These are phyloP conservation scores for Schizophyllum commune DNA, from an alignment of 1,284 basidiomycete genomes.

Conservation along the genomic window DNA sequence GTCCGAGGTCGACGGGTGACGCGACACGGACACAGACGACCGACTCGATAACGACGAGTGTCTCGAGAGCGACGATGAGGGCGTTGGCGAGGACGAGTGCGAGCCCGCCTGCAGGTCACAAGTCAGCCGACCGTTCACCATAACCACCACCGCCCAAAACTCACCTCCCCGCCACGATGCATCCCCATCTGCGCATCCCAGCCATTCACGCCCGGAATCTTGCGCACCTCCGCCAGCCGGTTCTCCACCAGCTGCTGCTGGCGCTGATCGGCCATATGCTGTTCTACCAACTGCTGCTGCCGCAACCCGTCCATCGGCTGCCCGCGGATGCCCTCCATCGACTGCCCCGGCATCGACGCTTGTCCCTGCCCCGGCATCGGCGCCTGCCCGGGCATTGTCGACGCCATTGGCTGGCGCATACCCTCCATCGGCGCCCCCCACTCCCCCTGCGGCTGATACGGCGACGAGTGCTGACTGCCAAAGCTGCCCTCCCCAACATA, in stretches of 20 bases:
- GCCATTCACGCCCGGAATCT: not conserved
- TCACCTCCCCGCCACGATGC: not conserved
- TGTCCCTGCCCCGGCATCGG: no score
- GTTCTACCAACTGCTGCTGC: not conserved
- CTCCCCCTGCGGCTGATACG: not conserved
- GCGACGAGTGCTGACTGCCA: not conserved
- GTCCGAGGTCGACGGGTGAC: not conserved
- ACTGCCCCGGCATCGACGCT: not conserved
- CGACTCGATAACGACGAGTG: not conserved
- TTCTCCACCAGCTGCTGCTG: not conserved
- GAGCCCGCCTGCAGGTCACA: not conserved
- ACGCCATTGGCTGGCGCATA: not conserved
- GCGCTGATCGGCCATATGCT: not conserved
- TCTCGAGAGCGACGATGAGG: not conserved
- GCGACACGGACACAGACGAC: not conserved
- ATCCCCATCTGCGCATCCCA: not conserved
- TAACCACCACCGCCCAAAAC: not conserved
- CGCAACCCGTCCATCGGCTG: not conserved
- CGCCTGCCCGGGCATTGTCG: no score
- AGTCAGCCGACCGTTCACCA: no score
- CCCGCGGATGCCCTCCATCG: not conserved
- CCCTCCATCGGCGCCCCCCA: not conserved
- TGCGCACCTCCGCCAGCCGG: not conserved
- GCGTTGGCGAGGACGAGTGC: not conserved
- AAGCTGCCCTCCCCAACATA: not conserved